These are phyloP conservation scores for Adiantum capillusveneris DNA, from an alignment of 75 land plant genomes.

Conservation along the genomic window DNA sequence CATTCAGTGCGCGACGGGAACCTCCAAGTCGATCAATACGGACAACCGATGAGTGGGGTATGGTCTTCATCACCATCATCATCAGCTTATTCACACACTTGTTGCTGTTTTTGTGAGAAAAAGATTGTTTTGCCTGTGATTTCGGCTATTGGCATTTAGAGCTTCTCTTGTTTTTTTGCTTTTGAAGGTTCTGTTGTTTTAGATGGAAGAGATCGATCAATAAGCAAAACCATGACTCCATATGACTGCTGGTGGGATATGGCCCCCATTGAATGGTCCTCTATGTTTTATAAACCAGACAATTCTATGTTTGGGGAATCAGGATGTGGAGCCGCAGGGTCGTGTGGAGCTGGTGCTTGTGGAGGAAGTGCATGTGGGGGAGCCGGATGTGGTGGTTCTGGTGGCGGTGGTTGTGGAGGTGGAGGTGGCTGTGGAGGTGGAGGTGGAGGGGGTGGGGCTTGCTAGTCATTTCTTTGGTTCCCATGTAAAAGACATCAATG, in stretches of 20 bases:
- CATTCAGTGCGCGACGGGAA: background rate
- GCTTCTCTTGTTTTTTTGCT: background rate
- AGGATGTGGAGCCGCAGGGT: background rate
- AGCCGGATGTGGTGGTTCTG: background rate
- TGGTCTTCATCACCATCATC: too few relatives aligned
- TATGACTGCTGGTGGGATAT: slow-evolving; percentile 13
- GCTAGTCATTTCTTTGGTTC: too few relatives aligned
- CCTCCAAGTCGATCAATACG: background rate
- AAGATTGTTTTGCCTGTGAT: too few relatives aligned
- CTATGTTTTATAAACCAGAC: slow-evolving; percentile 2
- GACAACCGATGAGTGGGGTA: background rate
- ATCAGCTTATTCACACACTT: background rate
- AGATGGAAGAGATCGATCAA: background rate
- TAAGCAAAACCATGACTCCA: background rate
- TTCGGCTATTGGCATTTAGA: background rate
- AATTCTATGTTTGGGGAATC: background rate
- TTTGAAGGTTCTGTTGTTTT: slow-evolving; percentile 8
- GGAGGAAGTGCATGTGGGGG: background rate
- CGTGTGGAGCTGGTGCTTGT: background rate
- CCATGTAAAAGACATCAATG: too few relatives aligned
- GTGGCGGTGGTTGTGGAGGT: background rate
- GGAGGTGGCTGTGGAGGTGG: background rate
- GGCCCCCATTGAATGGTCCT: background rate
- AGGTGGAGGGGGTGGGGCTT: too few relatives aligned
- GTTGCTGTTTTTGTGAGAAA: background rate